Base-by-base conservation (phyloP, 805 yeast genomes). In the Limtongia smithiae region DNA sequence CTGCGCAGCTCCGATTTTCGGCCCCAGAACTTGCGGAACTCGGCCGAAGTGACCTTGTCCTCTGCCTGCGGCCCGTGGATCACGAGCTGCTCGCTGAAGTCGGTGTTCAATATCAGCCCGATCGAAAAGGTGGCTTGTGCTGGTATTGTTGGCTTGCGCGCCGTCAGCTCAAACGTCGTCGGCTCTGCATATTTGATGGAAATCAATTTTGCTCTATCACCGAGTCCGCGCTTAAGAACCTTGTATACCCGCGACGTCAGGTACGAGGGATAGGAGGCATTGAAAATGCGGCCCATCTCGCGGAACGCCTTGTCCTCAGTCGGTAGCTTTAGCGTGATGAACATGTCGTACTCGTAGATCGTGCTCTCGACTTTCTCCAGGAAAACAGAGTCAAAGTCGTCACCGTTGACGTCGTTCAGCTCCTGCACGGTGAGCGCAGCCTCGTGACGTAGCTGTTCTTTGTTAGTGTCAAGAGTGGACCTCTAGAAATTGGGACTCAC, bases 1-100 rank as follows among this genome's bases (percentile, higher is more conserved):
- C 93, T 80, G 72, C 99, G 80, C 48, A 93, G 73, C 12, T 93
- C 86, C 0, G 95, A 81, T 57, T 79, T 83, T 8, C 77, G 63
- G 9, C 97, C 97, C 99, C 99, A 93, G 63, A 93, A 90, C 4
- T 78, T 70, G 58, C 85, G 79, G 71, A 93, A 93, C 46, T 76
- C 73, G 5, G 77, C 70, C n/a, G 82, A 78, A 24, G 70, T 79
- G 14, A 75, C 80, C 22, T 79, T 84, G 34, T 78, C 78, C 12
- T 72, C 72, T 55, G 82, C 80, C 33, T 72, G 68, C 8, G 97
- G 97, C 1, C 97, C 97, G 62, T 81, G 86, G 1, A 95, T 86
- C 1, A 93, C 87, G 38, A 86, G 69, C 67, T 82, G 85, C 59
- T 89, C 96, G 53, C 83, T 74, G 61, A 83, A 87, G 6, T 75